Base-by-base conservation (phyloP, 805 yeast genomes). In the Yarrowia sp. region DNA sequence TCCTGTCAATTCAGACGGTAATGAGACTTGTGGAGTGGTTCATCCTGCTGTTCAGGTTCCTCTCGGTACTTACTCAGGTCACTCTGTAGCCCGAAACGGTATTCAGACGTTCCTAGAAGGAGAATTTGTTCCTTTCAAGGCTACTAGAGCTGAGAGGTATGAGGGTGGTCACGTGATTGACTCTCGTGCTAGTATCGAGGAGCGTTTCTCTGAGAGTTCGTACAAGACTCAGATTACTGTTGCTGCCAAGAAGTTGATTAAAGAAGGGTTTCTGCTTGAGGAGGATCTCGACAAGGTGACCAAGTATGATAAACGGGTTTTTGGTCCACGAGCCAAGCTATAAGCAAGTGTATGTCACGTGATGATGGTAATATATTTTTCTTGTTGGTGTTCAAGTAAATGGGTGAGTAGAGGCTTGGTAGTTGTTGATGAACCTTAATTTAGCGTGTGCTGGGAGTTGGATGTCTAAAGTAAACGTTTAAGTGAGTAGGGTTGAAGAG, bases 11-110 rank as follows among this genome's bases (percentile, higher is more conserved):
- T 43, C 51, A 8, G 64, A 58, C 10, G 64, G 64, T 33, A 58
- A 58, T 35, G 51, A 58, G 35, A 43, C 50, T 3, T 32, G 42
- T 58, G 64, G 64, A 32, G 51, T 58, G 5, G 18, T 58, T 3
- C 64, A 58, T 22, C 64, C 64, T n/a, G 51, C 50, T n/a, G 35
- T 58, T 7, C 41, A 43, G 35, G 64, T 58, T 9, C 64, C 64
- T 33, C 51, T 58, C 4, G 64, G 64, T n/a, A 58, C 64, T 1
- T 58, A 43, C 13, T 58, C 64, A 5, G 64, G 64, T 9, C 64
- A 58, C 22, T 58, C 64, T 7, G 51, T 44, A 1, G 51, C 64
- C 18, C 51, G n/a, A 11, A 43, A 33, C 35, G 64, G 64, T 35
- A 35, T 43, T 22, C 64, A 58, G 43, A 58, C 64, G 10, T 58